phyloP scores from a whole-genome alignment of 2,329 filamentous ascomycete genomes.

The Talaromyces sp. region DNA sequence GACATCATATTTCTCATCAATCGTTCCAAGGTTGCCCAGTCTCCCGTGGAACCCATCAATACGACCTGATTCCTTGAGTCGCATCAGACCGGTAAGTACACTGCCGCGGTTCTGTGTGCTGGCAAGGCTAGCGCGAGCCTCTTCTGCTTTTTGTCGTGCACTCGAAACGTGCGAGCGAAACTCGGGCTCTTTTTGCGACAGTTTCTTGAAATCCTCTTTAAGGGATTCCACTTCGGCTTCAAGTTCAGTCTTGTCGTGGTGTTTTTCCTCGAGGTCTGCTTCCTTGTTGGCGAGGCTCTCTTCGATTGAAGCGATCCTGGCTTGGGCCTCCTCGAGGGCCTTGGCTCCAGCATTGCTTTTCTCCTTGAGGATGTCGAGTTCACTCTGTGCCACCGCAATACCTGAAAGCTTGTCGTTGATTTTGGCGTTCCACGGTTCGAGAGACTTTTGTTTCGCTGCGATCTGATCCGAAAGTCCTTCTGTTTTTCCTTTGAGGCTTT shows the following conservation, averaged over 20 bases:
- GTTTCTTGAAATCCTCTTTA: slow-evolving; percentile 64
- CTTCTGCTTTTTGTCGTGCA: slow-evolving; percentile 89
- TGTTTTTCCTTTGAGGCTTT: slow-evolving; percentile 88
- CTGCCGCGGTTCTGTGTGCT: slow-evolving; percentile 90
- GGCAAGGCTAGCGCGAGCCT: slow-evolving; percentile 83
- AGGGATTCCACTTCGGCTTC: slow-evolving; percentile 69
- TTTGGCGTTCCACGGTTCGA: slow-evolving; percentile 95
- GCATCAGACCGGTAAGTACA: slow-evolving; percentile 85
- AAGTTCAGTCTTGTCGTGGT: slow-evolving; percentile 63
- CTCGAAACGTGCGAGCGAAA: slow-evolving; percentile 80
- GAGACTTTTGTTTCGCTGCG: slow-evolving; percentile 79
- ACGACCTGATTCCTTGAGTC: slow-evolving; percentile 89
- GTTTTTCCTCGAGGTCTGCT: slow-evolving; percentile 68
- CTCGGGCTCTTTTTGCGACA: slow-evolving; percentile 72
- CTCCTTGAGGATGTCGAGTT: slow-evolving; percentile 84
- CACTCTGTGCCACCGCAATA: slow-evolving; percentile 90
- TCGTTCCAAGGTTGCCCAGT: slow-evolving; percentile 87
- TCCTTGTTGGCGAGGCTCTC: slow-evolving; percentile 65
- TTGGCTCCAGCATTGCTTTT: slow-evolving; percentile 82
- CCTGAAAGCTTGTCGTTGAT: slow-evolving; percentile 94
- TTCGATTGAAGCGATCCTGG: slow-evolving; percentile 69
- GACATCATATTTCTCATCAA: slow-evolving; percentile 89
- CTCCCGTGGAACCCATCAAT: slow-evolving; percentile 96
- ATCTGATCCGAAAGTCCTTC: slow-evolving; percentile 92
- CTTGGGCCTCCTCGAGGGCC: slow-evolving; percentile 74